Evolutionary conservation across 192 early-diverging fungal species (phyloP), one percentile per base, ranked within the genome.

Genomic region (Spizellomyces sp.): DNA sequence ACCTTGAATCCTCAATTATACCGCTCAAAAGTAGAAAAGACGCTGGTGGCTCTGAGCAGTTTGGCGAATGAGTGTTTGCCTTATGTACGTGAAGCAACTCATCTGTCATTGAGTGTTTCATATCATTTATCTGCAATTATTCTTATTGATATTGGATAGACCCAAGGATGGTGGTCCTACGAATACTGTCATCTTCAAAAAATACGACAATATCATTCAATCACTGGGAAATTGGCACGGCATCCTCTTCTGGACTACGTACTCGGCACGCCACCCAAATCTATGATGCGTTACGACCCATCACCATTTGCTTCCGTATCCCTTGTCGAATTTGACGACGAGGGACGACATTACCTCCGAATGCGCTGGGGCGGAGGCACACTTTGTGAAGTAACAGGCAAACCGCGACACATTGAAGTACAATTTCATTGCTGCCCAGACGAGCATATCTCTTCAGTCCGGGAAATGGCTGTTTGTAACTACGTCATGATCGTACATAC

Each of bases 401-500:
- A 81, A 67, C 86, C 85, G 41, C 82, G 95, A 46, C 79, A 80
- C 3, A 80, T 94, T 14, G 90, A 95, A 69, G 80, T 96, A 19
- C 90, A 92, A 88, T 96, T 88, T 77, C 92, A 94, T 73, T 96
- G 95, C 75, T 88, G 87, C 61, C 63, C 80, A 6, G 75, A 85
- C 42, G 90, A 92, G 42, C 83, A 87, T 45, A 90, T 96, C 59
- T 76, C 85, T 3, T 64, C 75, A 1, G 84, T 93, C 21, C 78
- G 80, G 8, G 95, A 96, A 73, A 67, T 81, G 0, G 72, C 86
- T 5, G 83, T 82, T 0, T 96, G 95, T 77, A 77, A 84, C 48
- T 96, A 96, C 61, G 81, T 89, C 8, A 86, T 94, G 69, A 79
- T 89, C n/a, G 84, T 96, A 15, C 84, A 90, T 64, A 92, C 93